Base-by-base conservation (phyloP, 2,329 filamentous ascomycete species). In the Aspergillus transmontanensis region DNA sequence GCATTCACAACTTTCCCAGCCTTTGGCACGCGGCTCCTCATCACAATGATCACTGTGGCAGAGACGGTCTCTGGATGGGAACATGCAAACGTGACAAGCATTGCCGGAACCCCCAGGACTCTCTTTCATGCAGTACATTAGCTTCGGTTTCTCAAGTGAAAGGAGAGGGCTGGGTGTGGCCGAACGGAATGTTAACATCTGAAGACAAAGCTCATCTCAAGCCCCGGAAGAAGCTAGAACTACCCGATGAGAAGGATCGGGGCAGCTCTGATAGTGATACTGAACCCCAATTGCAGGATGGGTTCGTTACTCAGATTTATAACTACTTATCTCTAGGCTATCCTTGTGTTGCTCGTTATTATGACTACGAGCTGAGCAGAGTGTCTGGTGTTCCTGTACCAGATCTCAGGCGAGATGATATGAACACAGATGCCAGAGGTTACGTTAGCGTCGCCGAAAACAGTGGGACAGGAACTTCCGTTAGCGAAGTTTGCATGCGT, bases 271-370 rank as follows among this genome's bases (percentile, higher is more conserved):
- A 84, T 66, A 75, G 79, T 80, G 74, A 79, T 12, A 83, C 88
- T 48, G 79, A 84, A 32, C 75, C 79, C 36, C 93, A 97, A 76
- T 96, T 95, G 72, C 84, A 89, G 64, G 92, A 97, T 75, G 83
- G 83, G 4, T 97, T 97, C 75, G 88, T 97, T 61, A 97, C 94
- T 0, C 94, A 98, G 78, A 94, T 98, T 9, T 98, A 96, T 84
- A 97, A 98, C 77, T 98, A 98, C 77, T 84, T 98, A 19, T 96
- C 93, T 0, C 85, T 98, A 6, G 94, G 94, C 6, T 97, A 97
- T 76, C 94, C 94, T 3, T 89, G 92, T 39, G 88, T 93, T 72
- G 94, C 94, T 12, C 87, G 90, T 26, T 85, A 87, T 43, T 98
- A 92, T 73, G 94, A 98, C 73, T 86, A 89, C 12, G 94, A 98